Conservation (phyloP, 2,329 filamentous ascomycete genomes). For the Phialophora verrucosa region DNA sequence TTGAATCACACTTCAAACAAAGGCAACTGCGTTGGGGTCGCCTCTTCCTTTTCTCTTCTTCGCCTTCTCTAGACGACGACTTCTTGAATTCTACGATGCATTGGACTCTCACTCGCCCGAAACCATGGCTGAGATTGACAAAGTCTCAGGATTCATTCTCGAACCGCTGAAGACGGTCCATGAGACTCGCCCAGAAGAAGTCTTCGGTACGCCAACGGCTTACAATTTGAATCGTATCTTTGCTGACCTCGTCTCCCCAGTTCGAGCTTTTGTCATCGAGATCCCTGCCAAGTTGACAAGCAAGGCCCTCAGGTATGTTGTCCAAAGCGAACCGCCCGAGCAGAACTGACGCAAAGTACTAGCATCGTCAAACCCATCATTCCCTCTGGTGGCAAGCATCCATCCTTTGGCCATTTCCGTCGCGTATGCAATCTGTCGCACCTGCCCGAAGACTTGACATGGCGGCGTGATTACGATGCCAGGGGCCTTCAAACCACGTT, state of each 20-base stretch:
- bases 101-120: conserved; percentile 14
- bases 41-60: conserved; percentile 2
- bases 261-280: conserved; percentile 52
- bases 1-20: not conserved
- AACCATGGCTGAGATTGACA: conserved; percentile 34
- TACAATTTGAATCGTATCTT: not conserved
- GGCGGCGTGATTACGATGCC: conserved; percentile 39
- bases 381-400: conserved; percentile 47
- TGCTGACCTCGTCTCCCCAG: conserved; percentile 39
- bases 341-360: conserved; percentile 15
- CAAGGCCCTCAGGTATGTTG: conserved; percentile 51
- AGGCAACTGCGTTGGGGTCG: conserved; percentile 10
- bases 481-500: conserved; percentile 46
- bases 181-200: conserved; percentile 49
- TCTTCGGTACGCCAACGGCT: conserved; percentile 46
- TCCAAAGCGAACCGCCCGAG: not conserved
- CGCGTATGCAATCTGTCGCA: conserved; percentile 37
- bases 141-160: conserved; percentile 37
- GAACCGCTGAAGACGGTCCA: conserved; percentile 52
- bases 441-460: conserved; percentile 37
- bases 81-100: conserved; percentile 28
- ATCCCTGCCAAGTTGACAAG: conserved; percentile 53
- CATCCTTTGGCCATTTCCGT: conserved; percentile 42
- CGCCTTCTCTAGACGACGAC: not conserved
- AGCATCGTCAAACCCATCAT: conserved; percentile 44